Evolutionary conservation across 1,284 basidiomycete genomes (phyloP).

Genomic region (Gymnopus androsaceus): DNA sequence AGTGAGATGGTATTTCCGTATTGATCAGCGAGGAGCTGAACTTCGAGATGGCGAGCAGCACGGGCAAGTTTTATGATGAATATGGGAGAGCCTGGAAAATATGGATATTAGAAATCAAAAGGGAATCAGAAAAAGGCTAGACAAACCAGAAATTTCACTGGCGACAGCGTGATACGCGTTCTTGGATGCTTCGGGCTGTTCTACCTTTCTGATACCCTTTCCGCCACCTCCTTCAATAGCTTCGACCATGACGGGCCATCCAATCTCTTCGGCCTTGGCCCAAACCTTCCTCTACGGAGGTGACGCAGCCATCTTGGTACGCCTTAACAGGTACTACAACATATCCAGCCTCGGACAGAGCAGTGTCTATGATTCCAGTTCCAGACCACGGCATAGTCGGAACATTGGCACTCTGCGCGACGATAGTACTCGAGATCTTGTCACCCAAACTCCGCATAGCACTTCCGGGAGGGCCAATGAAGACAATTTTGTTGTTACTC

Average conservation of each 20-base stretch:
- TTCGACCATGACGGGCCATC: slow-evolving; percentile 99
- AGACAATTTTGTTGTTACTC: slow-evolving; percentile 94
- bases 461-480: slow-evolving; percentile 98
- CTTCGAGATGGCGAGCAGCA: slow-evolving; percentile 95
- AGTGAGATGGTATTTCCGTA: slow-evolving; percentile 99
- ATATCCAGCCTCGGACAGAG: slow-evolving; percentile 85
- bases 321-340: slow-evolving; percentile 93
- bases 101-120: slow-evolving; percentile 18
- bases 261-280: slow-evolving; percentile 84
- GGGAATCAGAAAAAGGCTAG: slow-evolving; percentile 14
- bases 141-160: slow-evolving; percentile 92
- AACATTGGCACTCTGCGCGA: slow-evolving; percentile 96
- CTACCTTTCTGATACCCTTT: slow-evolving; percentile 96
- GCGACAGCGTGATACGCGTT: slow-evolving; percentile 93
- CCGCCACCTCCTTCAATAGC: slow-evolving; percentile 99
- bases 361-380: slow-evolving; percentile 89
- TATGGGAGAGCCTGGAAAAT: slow-evolving; percentile 87
- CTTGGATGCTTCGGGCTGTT: slow-evolving; percentile 84
- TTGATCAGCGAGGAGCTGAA: slow-evolving; percentile 98
- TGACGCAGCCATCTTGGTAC: slow-evolving; percentile 90
- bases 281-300: slow-evolving; percentile 87
- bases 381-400: slow-evolving; percentile 99
- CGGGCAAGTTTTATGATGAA: slow-evolving; percentile 99
- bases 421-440: slow-evolving; percentile 99
- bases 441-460: slow-evolving; percentile 99